These are phyloP conservation scores for Punica granatum DNA, from an alignment of 345 rosid genomes.

Conservation along the genomic window DNA sequence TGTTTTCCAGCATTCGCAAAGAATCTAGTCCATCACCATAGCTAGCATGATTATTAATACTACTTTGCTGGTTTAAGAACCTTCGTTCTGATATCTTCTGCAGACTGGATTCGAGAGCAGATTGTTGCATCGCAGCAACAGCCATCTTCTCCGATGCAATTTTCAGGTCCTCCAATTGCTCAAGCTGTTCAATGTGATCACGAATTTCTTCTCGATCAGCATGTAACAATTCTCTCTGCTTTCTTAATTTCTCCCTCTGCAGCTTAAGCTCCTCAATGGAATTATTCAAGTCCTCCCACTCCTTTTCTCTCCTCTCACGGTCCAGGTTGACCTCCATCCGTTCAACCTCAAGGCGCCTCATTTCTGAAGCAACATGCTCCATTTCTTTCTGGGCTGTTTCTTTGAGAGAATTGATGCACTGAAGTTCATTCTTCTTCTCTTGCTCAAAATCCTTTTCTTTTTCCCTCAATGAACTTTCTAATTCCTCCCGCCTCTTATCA, in stretches of 20 bases:
- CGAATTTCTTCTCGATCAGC: slow-evolving; percentile 69
- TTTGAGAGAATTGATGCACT: slow-evolving; percentile 48
- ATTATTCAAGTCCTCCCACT: slow-evolving; percentile 67
- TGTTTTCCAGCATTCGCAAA: slow-evolving; percentile 23
- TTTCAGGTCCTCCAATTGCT: slow-evolving; percentile 73
- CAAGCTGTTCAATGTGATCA: slow-evolving; percentile 55
- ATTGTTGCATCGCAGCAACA: slow-evolving; percentile 56
- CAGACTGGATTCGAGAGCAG: slow-evolving; percentile 50
- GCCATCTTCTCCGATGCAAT: slow-evolving; percentile 60
- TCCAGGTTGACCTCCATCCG: slow-evolving; percentile 70
- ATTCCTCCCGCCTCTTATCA: slow-evolving; percentile 69
- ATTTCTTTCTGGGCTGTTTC: slow-evolving; percentile 63
- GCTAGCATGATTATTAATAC: slow-evolving; percentile 22
- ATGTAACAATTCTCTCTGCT: slow-evolving; percentile 70
- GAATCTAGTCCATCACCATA: slow-evolving; percentile 36
- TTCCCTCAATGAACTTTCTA: slow-evolving; percentile 62
- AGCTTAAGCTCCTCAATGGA: slow-evolving; percentile 72
- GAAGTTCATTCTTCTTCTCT: slow-evolving; percentile 66
- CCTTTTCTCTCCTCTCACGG: slow-evolving; percentile 71
- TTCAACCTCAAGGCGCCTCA: slow-evolving; percentile 72
- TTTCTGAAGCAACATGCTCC: slow-evolving; percentile 57
- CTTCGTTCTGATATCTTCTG: slow-evolving; percentile 44
- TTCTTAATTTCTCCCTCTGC: slow-evolving; percentile 69
- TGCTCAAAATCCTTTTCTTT: slow-evolving; percentile 73
- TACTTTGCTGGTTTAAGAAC: slow-evolving; percentile 31